Evolutionary conservation across 1,284 basidiomycete genomes (phyloP).

Genomic region (Melampsora medusae): DNA sequence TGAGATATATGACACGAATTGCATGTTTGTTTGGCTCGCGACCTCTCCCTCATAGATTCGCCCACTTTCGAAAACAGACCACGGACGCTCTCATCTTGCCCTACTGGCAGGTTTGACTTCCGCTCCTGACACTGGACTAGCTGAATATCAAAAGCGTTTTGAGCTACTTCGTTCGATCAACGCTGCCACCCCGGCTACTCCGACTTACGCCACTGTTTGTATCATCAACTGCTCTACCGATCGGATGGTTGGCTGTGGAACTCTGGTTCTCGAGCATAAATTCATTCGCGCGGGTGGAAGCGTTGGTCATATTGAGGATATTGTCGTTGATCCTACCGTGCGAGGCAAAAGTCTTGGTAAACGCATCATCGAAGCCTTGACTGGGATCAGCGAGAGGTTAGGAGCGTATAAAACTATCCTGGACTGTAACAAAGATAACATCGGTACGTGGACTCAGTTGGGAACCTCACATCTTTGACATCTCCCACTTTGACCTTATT

Average conservation of each 20-base stretch:
- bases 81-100: slow-evolving; percentile 31
- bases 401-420: slow-evolving; percentile 55
- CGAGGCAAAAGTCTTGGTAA: slow-evolving; percentile 54
- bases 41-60: slow-evolving; percentile 13
- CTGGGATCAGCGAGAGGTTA: slow-evolving; percentile 49
- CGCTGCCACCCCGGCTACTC: neutral
- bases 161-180: slow-evolving; percentile 18
- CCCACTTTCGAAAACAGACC: slow-evolving; percentile 36
- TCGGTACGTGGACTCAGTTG: slow-evolving; percentile 46
- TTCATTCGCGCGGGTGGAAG: slow-evolving; percentile 52
- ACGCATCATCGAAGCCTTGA: slow-evolving; percentile 51
- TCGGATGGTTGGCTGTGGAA: slow-evolving; percentile 53
- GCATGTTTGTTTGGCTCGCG: neutral
- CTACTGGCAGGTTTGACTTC: slow-evolving; percentile 23
- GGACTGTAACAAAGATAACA: slow-evolving; percentile 54
- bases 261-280: slow-evolving; percentile 53
- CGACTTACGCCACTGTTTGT: slow-evolving; percentile 36
- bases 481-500: neutral
- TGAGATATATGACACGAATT: neutral
- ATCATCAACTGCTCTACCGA: slow-evolving; percentile 46
- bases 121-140: slow-evolving; percentile 21
- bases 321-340: slow-evolving; percentile 52
- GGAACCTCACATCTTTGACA: no score
- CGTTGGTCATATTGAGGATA: slow-evolving; percentile 54
- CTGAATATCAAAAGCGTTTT: slow-evolving; percentile 30